A percentile compares a stretch with the other conserved stretches of the same genome.
Conservation (phyloP, 108 stramenopile species). For the Licmophora abbreviata region DNA sequence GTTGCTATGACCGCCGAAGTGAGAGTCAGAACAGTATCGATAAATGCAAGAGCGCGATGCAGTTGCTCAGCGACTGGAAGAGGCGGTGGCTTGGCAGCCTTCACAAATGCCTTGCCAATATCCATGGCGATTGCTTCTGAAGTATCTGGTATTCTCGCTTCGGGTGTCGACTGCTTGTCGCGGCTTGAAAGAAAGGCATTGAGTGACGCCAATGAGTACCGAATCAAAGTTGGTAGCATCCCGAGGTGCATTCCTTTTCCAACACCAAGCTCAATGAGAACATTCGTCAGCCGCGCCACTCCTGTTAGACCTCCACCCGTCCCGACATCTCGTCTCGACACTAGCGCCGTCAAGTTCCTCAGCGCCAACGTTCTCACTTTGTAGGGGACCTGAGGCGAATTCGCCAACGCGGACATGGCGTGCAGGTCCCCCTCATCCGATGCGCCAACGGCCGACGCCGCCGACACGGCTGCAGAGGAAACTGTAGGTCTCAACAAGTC, state of each 20-base stretch:
- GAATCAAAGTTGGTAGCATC: constrained; percentile 83
- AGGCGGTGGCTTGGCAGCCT: constrained; percentile 53
- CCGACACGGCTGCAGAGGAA: constrained; percentile 29
- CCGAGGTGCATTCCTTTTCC: constrained; percentile 88
- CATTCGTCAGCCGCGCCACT: constrained; percentile 75
- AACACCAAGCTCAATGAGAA: constrained; percentile 86
- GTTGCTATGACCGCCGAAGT: constrained; percentile 78
- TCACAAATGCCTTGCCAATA: constrained; percentile 83
- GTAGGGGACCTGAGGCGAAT: constrained; percentile 49
- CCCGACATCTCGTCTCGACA: constrained; percentile 60
- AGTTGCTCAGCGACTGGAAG: constrained; percentile 38
- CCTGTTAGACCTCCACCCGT: constrained; percentile 37
- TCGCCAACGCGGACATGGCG: constrained; percentile 27
- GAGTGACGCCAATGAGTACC: constrained; percentile 75
- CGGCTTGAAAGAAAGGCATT: constrained; percentile 29
- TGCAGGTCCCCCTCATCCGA: constrained; percentile 24
- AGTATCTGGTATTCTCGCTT: constrained; percentile 14
- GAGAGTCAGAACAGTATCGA: constrained; percentile 79
- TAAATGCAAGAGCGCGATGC: constrained; percentile 62
- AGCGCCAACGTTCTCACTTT: constrained; percentile 67
- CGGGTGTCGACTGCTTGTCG: constrained; percentile 2
- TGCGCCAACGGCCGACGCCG: constrained; percentile 11
- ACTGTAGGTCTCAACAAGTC: constrained; percentile 81
- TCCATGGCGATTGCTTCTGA: constrained; percentile 42
- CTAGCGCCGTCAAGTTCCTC: constrained; percentile 80